Conservation (phyloP, 106 monocot species). For the Dendrobium nobile region DNA sequence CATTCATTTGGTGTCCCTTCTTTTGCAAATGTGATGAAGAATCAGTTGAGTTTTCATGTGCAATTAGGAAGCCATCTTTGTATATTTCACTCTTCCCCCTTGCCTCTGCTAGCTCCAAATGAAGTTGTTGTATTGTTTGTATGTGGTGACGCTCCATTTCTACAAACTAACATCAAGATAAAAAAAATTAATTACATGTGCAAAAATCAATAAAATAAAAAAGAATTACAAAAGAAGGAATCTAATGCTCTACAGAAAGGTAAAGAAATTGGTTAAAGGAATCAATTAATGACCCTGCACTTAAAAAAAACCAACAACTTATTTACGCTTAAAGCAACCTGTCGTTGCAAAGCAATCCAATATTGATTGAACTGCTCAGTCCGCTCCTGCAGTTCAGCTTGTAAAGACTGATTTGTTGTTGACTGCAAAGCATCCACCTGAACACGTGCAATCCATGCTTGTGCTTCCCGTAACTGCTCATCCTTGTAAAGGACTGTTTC, state of each 20-base stretch:
- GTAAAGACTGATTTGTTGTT: constrained; percentile 61
- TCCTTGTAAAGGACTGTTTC: constrained; percentile 79
- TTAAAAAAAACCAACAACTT: background rate
- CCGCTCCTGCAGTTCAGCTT: constrained; percentile 73
- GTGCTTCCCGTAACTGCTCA: constrained; percentile 81
- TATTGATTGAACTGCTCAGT: constrained; percentile 89
- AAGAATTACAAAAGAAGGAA: background rate
- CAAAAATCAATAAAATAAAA: background rate
- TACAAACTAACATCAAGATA: constrained; percentile 40
- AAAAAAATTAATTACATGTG: background rate
- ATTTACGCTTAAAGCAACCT: constrained; percentile 32
- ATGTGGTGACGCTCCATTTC: constrained; percentile 79
- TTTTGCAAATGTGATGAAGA: constrained; percentile 33
- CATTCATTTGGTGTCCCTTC: constrained; percentile 34
- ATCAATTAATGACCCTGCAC: no score
- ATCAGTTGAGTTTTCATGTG: constrained; percentile 20
- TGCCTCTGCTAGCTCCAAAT: constrained; percentile 62
- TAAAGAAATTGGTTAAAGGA: no score
- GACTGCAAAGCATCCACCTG: constrained; percentile 82
- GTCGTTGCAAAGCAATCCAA: constrained; percentile 59
- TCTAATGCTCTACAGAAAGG: background rate
- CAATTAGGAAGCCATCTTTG: constrained; percentile 34
- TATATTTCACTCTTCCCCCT: constrained; percentile 34
- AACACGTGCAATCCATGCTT: constrained; percentile 70
- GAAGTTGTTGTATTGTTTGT: constrained; percentile 87